Evolutionary conservation across 305 asterid genomes (phyloP).

Genomic region (Fraxinus xanthoxyloides): DNA sequence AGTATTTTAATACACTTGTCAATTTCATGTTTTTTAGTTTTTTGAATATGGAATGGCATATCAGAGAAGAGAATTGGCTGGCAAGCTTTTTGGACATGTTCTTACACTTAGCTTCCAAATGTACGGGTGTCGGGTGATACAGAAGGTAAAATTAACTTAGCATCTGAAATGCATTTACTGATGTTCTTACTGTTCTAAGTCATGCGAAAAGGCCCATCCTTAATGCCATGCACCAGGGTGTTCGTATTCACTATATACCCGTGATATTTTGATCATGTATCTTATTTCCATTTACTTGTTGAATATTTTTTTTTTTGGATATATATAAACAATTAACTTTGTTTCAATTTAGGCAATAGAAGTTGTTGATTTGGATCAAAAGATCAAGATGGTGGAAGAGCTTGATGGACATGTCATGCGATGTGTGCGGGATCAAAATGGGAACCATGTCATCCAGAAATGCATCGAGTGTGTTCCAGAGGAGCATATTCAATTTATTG

Average conservation of each 20-base stretch:
- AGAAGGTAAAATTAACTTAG: conserved; percentile 52
- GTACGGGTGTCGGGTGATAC: conserved; percentile 92
- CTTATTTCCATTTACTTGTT: background rate
- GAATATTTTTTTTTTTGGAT: background rate
- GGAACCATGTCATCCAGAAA: conserved; percentile 95
- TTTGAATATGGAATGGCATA: conserved; percentile 76
- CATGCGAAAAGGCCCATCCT: background rate
- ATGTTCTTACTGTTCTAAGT: conserved; percentile 8
- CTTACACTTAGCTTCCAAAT: conserved; percentile 80
- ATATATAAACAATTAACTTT: conserved; percentile 1
- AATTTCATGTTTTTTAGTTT: conserved; percentile 42
- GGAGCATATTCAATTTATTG: conserved; percentile 79
- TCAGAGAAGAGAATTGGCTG: conserved; percentile 76
- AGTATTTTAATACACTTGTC: background rate
- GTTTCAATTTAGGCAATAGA: conserved; percentile 73
- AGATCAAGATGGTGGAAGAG: conserved; percentile 93
- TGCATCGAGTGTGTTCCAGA: conserved; percentile 97
- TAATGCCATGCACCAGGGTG: background rate
- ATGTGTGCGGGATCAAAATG: conserved; percentile 98
- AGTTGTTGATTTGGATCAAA: conserved; percentile 94
- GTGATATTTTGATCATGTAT: background rate
- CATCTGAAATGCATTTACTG: background rate
- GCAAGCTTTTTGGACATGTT: conserved; percentile 65
- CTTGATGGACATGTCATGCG: conserved; percentile 95
- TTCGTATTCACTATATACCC: background rate